Conservation (phyloP, 2,329 filamentous ascomycete genomes). For the Colletotrichum somersetense region DNA sequence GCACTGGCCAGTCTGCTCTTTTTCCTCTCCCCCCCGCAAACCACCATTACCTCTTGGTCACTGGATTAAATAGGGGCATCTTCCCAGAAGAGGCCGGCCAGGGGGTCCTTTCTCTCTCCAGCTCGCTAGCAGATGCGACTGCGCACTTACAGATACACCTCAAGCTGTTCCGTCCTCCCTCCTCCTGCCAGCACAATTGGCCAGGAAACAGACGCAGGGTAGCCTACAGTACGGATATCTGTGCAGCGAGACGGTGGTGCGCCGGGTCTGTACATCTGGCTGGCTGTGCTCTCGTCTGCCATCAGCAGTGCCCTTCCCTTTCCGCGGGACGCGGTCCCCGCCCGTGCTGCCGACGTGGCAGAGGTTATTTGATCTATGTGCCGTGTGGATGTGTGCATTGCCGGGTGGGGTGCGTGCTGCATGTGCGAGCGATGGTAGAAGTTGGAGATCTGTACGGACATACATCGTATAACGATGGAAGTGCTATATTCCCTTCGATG, state of each 20-base stretch:
- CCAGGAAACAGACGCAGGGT: conserved; percentile 22
- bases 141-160: conserved; percentile 16
- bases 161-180: conserved; percentile 28
- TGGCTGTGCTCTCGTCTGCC: conserved; percentile 23
- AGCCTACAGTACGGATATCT: conserved; percentile 35
- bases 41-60: conserved; percentile 12
- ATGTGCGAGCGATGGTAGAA: not conserved
- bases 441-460: conserved; percentile 6
- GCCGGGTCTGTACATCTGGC: conserved; percentile 4
- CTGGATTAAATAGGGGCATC: conserved; percentile 32
- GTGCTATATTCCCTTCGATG: conserved; percentile 19
- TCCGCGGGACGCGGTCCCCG: conserved; percentile 27
- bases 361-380: conserved; percentile 6
- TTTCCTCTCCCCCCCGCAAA: not conserved
- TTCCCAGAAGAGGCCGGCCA: conserved; percentile 18
- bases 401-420: conserved; percentile 8
- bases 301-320: conserved; percentile 16
- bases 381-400: not conserved
- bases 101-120: conserved; percentile 25
- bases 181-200: conserved; percentile 8
- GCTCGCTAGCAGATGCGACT: conserved; percentile 11
- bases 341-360: conserved; percentile 13
- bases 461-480: conserved; percentile 13
- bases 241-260: conserved; percentile 26
- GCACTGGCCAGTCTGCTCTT: conserved; percentile 15